Evolutionary conservation across 768 basidiomycete species (phyloP).

Genomic region (Neoboletus magnificus): DNA sequence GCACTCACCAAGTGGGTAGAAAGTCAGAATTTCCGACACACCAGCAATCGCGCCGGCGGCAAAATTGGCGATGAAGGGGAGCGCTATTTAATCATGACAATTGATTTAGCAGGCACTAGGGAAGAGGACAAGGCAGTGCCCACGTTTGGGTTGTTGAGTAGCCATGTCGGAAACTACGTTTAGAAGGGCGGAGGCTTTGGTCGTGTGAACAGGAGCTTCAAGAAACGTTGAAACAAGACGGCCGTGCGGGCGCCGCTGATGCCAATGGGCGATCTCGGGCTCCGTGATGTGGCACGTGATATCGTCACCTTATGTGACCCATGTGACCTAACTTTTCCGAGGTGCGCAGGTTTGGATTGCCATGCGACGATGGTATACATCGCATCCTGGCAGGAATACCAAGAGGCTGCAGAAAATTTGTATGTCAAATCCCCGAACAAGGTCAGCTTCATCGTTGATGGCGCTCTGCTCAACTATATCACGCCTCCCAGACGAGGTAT

Average conservation of each 20-base stretch:
- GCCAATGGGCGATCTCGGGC: background rate
- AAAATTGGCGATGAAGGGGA: constrained; percentile 88
- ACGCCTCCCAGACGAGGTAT: constrained; percentile 68
- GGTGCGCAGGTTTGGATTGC: background rate
- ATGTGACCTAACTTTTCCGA: constrained; percentile 10
- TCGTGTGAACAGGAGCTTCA: background rate
- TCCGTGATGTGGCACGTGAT: constrained; percentile 15
- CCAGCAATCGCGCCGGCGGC: constrained; percentile 96
- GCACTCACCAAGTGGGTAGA: constrained; percentile 82
- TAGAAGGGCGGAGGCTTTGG: background rate
- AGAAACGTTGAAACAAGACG: background rate
- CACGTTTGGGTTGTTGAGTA: constrained; percentile 34
- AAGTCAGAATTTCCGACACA: constrained; percentile 76
- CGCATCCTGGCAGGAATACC: constrained; percentile 85
- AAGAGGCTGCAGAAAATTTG: constrained; percentile 83
- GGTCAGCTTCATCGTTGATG: constrained; percentile 40
- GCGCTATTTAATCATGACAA: constrained; percentile 43
- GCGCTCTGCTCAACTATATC: background rate
- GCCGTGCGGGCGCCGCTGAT: no score
- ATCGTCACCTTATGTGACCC: constrained; percentile 8
- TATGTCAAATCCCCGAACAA: constrained; percentile 77
- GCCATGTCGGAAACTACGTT: constrained; percentile 16
- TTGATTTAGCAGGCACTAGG: constrained; percentile 1
- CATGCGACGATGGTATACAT: constrained; percentile 79
- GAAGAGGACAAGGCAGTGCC: background rate